Base-by-base conservation (phyloP, 2,329 filamentous ascomycete species). In the Cladosporium halotolerans region DNA sequence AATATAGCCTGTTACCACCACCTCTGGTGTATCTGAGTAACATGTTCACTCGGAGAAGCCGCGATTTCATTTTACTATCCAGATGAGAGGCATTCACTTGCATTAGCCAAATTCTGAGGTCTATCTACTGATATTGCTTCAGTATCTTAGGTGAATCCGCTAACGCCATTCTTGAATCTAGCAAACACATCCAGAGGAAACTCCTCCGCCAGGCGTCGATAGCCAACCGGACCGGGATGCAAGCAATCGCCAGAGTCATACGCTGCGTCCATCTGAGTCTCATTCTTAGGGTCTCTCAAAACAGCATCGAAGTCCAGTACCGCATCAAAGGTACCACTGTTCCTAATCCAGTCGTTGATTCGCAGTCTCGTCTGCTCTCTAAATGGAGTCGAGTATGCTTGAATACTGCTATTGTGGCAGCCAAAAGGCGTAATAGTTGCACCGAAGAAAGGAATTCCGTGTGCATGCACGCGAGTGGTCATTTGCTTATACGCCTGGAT, bases 381-480 rank as follows among this genome's bases (percentile, higher is more conserved):
- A 39, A 74, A 68, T 0, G 78, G 72, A 57, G 76, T 70, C 9
- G 75, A 78, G 61, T 86, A 86, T 23, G 74, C 68, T 66, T 83
- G 77, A 36, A 66, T 67, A 9, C 67, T 69, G 31, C 65, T 69
- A 3, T 70, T 66, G 0, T 68, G 68, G 8, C 72, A 74, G 8
- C 66, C 71, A 58, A 87, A 87, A 0, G 83, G 83, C 3, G 83
- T 86, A 55, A 86, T 84, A 0, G 84, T 87, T 0, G 80, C 82
- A 0, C 73, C 83, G 60, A 85, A 82, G 7, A 83, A 72, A 0
- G 76, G 74, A 23, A 85, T 74, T 1, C 78, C 78, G 2, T 74
- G 72, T 0, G 75, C 70, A 61, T 81, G 79, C 14, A 82, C 72
- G 11, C 81, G 74, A 1, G 70, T 69, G 2, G 76, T 73, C 32